phyloP scores from a whole-genome alignment of 2,329 filamentous ascomycete species.

The Botrytis sinoallii region DNA sequence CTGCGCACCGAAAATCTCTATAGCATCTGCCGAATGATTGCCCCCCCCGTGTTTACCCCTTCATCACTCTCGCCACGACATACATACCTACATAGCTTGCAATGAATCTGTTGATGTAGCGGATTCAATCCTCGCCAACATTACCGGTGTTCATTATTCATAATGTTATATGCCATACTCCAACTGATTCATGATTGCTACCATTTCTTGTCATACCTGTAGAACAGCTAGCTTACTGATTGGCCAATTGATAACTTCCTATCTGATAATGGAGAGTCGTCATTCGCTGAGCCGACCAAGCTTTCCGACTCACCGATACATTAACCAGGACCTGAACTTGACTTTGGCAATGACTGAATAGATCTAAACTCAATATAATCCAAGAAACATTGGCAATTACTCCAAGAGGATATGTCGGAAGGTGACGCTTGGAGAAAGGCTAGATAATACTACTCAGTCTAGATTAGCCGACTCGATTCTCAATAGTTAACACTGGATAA shows the following conservation, averaged over 20 bases:
- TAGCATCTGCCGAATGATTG: neutral
- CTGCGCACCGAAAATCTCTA: neutral
- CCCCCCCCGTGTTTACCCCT: neutral
- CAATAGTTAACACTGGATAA: neutral
- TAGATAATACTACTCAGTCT: neutral
- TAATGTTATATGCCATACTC: neutral
- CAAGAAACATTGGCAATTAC: neutral
- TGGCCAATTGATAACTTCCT: conserved; percentile 15
- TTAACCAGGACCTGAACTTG: neutral
- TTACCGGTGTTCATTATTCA: neutral
- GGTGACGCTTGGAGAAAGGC: neutral
- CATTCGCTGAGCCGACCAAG: conserved; percentile 16
- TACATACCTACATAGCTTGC: too few relatives aligned
- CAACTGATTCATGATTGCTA: neutral
- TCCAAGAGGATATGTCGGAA: neutral
- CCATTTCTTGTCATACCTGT: neutral
- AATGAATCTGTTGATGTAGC: neutral
- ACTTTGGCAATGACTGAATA: neutral
- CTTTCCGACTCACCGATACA: conserved; percentile 13
- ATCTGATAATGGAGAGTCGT: conserved; percentile 13
- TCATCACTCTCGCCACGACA: neutral
- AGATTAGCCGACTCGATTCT: neutral
- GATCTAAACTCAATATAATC: neutral
- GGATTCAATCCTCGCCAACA: neutral
- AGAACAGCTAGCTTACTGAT: neutral